These are phyloP conservation scores for Clitoria ternatea DNA, from an alignment of 306 rosid genomes.

Conservation along the genomic window DNA sequence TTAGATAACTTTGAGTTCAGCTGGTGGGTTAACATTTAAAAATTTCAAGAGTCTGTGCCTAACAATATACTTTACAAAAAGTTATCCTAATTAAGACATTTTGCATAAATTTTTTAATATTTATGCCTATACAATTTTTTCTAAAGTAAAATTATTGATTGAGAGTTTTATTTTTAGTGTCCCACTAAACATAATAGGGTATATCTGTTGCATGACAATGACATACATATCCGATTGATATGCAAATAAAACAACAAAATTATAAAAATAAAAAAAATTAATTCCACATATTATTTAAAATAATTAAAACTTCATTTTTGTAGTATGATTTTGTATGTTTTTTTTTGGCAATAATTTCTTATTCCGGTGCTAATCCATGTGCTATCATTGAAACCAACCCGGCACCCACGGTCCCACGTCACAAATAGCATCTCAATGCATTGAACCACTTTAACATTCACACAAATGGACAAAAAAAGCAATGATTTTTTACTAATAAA, in stretches of 20 bases:
- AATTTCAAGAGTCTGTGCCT: no score
- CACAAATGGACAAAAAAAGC: background rate
- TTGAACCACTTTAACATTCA: background rate
- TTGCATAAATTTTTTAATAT: background rate
- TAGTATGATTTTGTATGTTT: no score
- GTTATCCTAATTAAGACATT: no score
- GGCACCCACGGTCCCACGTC: background rate
- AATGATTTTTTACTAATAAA: background rate
- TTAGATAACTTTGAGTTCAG: no score
- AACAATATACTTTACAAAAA: no score
- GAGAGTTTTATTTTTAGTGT: background rate
- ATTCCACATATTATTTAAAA: no score
- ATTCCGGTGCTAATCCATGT: background rate
- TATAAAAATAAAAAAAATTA: no score
- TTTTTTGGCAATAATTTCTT: no score
- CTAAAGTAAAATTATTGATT: background rate
- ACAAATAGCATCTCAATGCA: no score
- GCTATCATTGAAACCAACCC: background rate
- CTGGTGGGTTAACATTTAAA: no score
- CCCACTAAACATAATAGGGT: background rate
- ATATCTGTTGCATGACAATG: background rate
- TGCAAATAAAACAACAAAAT: no score
- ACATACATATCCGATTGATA: background rate
- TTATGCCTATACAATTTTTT: background rate
- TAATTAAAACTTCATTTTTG: no score